A percentile compares a stretch with the other conserved stretches of the same genome.
phyloP scores from a whole-genome alignment of 164 flowering plant genomes.

The Tetrastigma voinierianum region DNA sequence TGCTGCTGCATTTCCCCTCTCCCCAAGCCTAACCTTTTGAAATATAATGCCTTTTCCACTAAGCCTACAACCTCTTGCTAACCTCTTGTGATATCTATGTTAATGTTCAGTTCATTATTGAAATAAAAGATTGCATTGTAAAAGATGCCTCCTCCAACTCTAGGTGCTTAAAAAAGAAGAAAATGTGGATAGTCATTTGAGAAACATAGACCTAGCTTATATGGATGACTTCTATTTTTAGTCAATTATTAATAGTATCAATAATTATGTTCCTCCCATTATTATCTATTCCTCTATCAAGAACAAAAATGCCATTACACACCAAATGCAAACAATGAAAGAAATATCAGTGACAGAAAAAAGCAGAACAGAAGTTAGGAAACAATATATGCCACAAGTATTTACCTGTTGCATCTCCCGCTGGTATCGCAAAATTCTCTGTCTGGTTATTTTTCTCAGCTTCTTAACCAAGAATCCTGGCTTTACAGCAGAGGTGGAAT shows the following conservation, averaged over 20 bases:
- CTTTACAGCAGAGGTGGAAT: slow-evolving; percentile 56
- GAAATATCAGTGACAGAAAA: neutral
- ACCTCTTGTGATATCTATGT: no score
- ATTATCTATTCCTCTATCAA: no score
- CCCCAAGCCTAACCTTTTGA: no score
- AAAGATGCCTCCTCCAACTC: neutral
- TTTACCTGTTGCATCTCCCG: slow-evolving; percentile 66
- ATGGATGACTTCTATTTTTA: no score
- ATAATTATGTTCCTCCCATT: no score
- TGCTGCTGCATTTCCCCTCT: no score
- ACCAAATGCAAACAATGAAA: neutral
- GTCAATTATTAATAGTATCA: no score
- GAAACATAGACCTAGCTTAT: no score
- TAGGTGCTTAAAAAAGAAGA: neutral
- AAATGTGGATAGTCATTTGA: neutral
- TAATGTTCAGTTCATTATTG: no score
- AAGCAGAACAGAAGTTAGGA: neutral
- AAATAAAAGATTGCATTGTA: no score
- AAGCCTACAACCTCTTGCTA: no score
- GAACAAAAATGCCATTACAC: neutral
- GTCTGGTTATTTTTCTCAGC: slow-evolving; percentile 50
- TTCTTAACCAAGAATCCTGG: slow-evolving; percentile 61
- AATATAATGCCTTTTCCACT: no score
- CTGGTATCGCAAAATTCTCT: slow-evolving; percentile 68
- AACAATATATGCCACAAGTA: neutral